Percentiles rank a stretch among this genome's conserved stretches.
Evolutionary conservation across 441 rosid genomes (phyloP).

Genomic region (Raphanus hybrid): DNA sequence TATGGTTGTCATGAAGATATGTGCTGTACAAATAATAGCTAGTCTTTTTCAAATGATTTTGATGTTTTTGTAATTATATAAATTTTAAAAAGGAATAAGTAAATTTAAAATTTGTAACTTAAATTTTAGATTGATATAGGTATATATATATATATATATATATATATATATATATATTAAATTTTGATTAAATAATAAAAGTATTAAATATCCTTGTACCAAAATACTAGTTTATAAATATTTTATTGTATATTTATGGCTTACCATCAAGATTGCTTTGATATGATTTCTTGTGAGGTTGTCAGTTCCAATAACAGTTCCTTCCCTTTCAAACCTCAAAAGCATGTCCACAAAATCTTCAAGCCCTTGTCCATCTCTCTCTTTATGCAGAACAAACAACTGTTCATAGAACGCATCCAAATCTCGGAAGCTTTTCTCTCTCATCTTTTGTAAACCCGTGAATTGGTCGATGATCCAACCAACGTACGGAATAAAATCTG

Average conservation of each 20-base stretch:
- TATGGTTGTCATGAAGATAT: neutral
- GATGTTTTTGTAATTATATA: neutral
- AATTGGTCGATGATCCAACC: constrained; percentile 60
- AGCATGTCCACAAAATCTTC: constrained; percentile 63
- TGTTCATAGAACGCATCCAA: constrained; percentile 49
- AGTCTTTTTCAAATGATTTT: neutral
- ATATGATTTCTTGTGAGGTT: constrained; percentile 46
- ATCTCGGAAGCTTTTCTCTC: constrained; percentile 43
- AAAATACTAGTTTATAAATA: too few species aligned
- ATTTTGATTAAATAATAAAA: neutral
- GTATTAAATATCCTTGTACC: too few species aligned
- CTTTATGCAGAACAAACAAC: constrained; percentile 51
- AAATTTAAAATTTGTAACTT: neutral
- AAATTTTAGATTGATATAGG: neutral
- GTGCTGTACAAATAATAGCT: neutral
- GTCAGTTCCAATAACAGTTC: constrained; percentile 35
- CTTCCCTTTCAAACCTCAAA: constrained; percentile 49
- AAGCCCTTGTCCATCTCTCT: constrained; percentile 18
- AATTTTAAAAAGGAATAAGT: neutral
- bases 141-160: too few species aligned
- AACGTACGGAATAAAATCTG: constrained; percentile 50
- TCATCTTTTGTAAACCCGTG: constrained; percentile 41
- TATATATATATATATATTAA: too few species aligned
- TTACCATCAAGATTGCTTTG: constrained; percentile 57
- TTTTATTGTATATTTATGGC: neutral